Base-by-base conservation (phyloP, 2,329 filamentous ascomycete genomes). In the Fusarium sp. region DNA sequence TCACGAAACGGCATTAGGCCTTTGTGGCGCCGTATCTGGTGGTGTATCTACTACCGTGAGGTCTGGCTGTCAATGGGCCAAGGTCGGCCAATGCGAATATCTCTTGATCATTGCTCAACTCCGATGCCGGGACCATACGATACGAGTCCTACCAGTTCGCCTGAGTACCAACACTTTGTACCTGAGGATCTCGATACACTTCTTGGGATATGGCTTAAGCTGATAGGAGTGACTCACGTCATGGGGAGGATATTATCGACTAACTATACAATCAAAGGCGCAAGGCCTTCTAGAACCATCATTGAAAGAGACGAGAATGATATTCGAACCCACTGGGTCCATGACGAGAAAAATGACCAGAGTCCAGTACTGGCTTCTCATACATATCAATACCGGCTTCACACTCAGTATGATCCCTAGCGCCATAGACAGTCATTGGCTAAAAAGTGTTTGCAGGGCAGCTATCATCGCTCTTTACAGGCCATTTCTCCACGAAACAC, bases 11-110 rank as follows among this genome's bases (percentile, higher is more conserved):
- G 36, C 4, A 41, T 61, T 8, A 7, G 26, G 6, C 61, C 61
- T 20, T 35, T 67, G 6, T 74, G 67, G 70, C 66, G 70, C 1
- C 70, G 63, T 20, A 44, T 73, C 5, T 74, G 70, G 72, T 74
- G 72, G 72, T 68, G 47, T 17, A 71, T 71, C 10, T 73, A 71
- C 36, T 70, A 59, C 26, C 66, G 72, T 6, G 70, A 73, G 49
- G 60, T 64, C 1, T 74, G 67, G 70, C 35, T 74, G 3, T 70
- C 66, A 6, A 26, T 71, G 13, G 72, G 70, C 9, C 70, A 73
- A 33, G 70, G 67, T 10, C 47, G 72, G 6, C 72, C 72, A 14
- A 54, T 73, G 36, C 45, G 70, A 1, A 62, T 74, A 42, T 71
- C 52, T 7, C 38, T 74, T 1, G 60, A 74, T n/a, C 60, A 74